Base-by-base conservation (phyloP, 345 rosid species). In the Murraya paniculata region DNA sequence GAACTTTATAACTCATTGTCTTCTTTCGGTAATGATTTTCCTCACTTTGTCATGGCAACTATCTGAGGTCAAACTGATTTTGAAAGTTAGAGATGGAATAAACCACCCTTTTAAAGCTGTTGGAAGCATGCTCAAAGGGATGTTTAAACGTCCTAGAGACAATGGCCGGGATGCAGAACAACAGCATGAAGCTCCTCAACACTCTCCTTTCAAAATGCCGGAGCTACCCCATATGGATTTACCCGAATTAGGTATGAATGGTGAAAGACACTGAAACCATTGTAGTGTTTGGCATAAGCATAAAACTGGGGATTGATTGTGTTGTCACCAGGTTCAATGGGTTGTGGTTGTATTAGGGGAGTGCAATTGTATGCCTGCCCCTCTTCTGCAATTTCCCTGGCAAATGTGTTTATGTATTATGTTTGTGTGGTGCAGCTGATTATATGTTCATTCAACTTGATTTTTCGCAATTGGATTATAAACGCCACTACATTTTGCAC, bases 31-130 rank as follows among this genome's bases (percentile, higher is more conserved):
- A 73, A 66, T 90, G 92, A 91, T 93, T 75, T 83, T 88, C 38
- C 84, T 95, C 35, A 91, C 97, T 6, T 35, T 89, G 22, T 71
- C 86, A 13, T 95, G 99, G 97, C 98, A 93, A 81, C 69, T 91
- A 38, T 93, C 99, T 3, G 93, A 95, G 80, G 87, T 88, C 77
- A 85, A 94, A 0, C 82, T 95, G 66, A 70, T 93, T 75, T 74
- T 89, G 86, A 85, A 82, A 77, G 74, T 92, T 61, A 91, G 87
- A 75, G 78, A 95, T 13, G 84, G 90, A 25, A 13, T 95, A 25
- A 84, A 79, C 83, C 91, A 92, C 75, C 98, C 99, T 0, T 78
- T 95, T 41, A 90, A 80, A 82, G 88, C 91, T 22, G 66, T 92
- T 0, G 88, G 90, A 72, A 74, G 88, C 27, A 53, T 86, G 85